A percentile compares a stretch with the other conserved stretches of the same genome.
Evolutionary conservation across 139 green algal species (phyloP).

Genomic region (Micromonas pusilla): DNA sequence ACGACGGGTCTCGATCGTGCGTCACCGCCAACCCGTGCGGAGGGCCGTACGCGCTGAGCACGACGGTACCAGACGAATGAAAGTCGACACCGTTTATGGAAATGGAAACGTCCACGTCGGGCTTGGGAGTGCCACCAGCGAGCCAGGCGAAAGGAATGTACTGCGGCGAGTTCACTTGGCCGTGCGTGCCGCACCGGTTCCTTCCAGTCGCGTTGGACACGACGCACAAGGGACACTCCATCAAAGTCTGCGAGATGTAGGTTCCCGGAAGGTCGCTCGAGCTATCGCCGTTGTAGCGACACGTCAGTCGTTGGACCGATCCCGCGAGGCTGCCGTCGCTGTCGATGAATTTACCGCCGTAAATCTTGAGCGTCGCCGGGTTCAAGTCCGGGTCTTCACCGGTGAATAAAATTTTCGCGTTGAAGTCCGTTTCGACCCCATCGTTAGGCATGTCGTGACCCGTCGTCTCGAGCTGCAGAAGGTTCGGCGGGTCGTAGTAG

Average conservation of each 20-base stretch:
- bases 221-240: neutral
- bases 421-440: too few relatives aligned
- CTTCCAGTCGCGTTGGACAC: neutral
- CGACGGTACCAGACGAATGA: neutral
- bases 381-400: neutral
- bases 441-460: too few relatives aligned
- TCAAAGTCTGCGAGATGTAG: neutral
- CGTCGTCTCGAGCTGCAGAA: too few relatives aligned
- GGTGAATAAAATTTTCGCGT: neutral
- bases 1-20: neutral
- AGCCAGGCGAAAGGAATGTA: conserved; percentile 7
- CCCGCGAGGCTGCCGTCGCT: neutral
- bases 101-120: neutral
- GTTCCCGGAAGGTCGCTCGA: neutral
- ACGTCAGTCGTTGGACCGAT: neutral
- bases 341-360: conserved; percentile 9
- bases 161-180: neutral
- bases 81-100: conserved; percentile 6
- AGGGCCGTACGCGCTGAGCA: neutral
- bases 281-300: neutral
- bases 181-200: neutral
- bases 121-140: neutral
- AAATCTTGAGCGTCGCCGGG: neutral
- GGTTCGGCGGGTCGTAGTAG: neutral
- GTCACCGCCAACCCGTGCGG: neutral